Conservation (phyloP, 2,329 filamentous ascomycete species). For the Botrytis fabae region DNA sequence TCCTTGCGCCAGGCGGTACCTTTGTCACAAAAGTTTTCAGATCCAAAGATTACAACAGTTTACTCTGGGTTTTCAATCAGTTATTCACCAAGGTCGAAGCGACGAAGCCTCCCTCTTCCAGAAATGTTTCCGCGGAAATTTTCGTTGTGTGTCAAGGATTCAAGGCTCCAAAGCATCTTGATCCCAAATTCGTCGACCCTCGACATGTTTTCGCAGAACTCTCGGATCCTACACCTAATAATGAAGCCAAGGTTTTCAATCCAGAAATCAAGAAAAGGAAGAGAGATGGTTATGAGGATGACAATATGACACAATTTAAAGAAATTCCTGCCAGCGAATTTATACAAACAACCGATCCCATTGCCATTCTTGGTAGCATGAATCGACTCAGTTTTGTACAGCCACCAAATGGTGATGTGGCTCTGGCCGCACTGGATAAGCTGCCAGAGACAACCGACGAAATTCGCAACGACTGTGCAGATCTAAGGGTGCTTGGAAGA, state of each 20-base stretch:
- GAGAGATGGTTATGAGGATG: constrained; percentile 96
- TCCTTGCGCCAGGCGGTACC: constrained; percentile 81
- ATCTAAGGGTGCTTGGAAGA: constrained; percentile 86
- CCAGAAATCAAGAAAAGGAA: constrained; percentile 97
- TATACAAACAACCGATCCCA: constrained; percentile 89
- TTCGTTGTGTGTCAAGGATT: constrained; percentile 96
- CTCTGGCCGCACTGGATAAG: constrained; percentile 80
- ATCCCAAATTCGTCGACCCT: constrained; percentile 89
- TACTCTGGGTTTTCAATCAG: constrained; percentile 98
- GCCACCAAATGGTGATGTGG: constrained; percentile 77
- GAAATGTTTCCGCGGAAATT: constrained; percentile 97
- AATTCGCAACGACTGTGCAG: constrained; percentile 73
- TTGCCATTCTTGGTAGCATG: constrained; percentile 81
- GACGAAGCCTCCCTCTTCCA: constrained; percentile 91
- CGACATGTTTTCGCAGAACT: constrained; percentile 90
- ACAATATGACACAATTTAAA: constrained; percentile 90
- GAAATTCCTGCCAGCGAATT: constrained; percentile 87
- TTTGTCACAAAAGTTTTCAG: constrained; percentile 98
- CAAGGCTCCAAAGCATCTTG: constrained; percentile 91
- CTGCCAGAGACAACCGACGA: constrained; percentile 85
- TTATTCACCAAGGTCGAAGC: constrained; percentile 94
- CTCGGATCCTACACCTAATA: constrained; percentile 82
- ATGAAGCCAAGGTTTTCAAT: constrained; percentile 97
- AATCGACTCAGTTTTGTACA: constrained; percentile 85
- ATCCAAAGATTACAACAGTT: constrained; percentile 92